Base-by-base conservation (phyloP, 2,329 filamentous ascomycete genomes). In the Rhynchosporium agropyri region DNA sequence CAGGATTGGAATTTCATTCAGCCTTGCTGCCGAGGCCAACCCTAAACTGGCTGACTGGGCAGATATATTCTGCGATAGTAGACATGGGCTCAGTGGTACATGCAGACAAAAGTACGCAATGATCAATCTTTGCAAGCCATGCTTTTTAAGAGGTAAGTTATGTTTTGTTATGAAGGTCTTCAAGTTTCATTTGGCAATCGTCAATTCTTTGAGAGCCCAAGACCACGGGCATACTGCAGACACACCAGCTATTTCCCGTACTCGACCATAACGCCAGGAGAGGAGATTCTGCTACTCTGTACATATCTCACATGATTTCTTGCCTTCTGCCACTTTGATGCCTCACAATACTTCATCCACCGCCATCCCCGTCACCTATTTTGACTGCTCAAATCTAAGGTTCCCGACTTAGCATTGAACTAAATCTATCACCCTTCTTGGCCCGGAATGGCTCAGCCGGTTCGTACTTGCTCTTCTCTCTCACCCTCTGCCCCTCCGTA, bases 381-480 rank as follows among this genome's bases (percentile, higher is more conserved):
- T 7, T 5, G 29, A 12, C 55, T 45, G 53, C 48, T 63, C 58
- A 51, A 53, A 58, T 63, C 45, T 60, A 36, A 63, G 20, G 51
- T 56, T 43, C 63, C 20, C 46, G 42, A 51, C 57, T 64, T 59
- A 63, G 48, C 54, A 54, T 43, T 73, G 46, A 90, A 84, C 80
- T 81, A 73, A 99, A 96, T 40, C 95, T 84, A 79, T 98, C 93
- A 3, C 95, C 95, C 76, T 92, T 96, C 65, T 82, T 85, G 77
- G 89, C 89, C 70, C 84, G 80, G 77, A 89, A 98, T 61, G 92
- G 89, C 69, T 85, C 82, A 59, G 80, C 81, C 38, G 90, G 88
- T 79, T 98, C 93, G 77, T 96, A 98, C 79, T 96, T 97, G 76
- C 91, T 90, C 81, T 92, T 96, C 76, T 93, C 90, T 42, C 79